Evolutionary conservation across 306 rosid species (phyloP).

Genomic region (Glycine tomentella): DNA sequence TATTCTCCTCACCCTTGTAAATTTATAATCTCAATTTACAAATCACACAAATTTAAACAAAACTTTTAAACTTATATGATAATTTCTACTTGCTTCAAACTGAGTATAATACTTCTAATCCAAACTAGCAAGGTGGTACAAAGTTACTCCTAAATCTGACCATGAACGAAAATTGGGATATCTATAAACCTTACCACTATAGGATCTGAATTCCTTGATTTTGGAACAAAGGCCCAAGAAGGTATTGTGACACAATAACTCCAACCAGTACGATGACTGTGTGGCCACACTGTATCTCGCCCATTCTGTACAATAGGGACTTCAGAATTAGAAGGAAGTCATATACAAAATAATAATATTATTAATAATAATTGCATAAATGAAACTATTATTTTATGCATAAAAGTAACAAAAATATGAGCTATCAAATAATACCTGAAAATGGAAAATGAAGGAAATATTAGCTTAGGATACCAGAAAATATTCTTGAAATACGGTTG

Average conservation of each 20-base stretch:
- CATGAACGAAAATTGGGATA: slow-evolving; percentile 52
- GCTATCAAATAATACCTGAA: slow-evolving; percentile 15
- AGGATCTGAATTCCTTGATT: slow-evolving; percentile 85
- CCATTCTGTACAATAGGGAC: slow-evolving; percentile 72
- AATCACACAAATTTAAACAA: slow-evolving; percentile 14
- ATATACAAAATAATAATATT: background rate
- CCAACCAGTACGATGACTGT: slow-evolving; percentile 83
- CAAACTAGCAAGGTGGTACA: slow-evolving; percentile 45
- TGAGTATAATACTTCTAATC: slow-evolving; percentile 3
- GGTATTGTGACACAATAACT: slow-evolving; percentile 83
- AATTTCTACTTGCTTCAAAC: slow-evolving; percentile 16
- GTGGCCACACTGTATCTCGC: slow-evolving; percentile 88
- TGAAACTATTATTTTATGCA: slow-evolving; percentile 17
- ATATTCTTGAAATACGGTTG: slow-evolving; percentile 15
- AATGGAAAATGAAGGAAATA: slow-evolving; percentile 26
- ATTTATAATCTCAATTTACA: slow-evolving; percentile 19
- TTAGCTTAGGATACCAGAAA: slow-evolving; percentile 37
- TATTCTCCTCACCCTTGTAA: background rate
- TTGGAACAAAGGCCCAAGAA: slow-evolving; percentile 83
- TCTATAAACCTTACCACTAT: slow-evolving; percentile 76
- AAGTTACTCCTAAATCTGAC: slow-evolving; percentile 54
- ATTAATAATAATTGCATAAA: slow-evolving; percentile 4
- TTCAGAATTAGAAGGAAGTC: slow-evolving; percentile 27
- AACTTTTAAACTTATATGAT: slow-evolving; percentile 27
- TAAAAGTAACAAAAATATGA: slow-evolving; percentile 16